Conservation (phyloP, 2,329 filamentous ascomycete species). For the Talaromyces sp. region DNA sequence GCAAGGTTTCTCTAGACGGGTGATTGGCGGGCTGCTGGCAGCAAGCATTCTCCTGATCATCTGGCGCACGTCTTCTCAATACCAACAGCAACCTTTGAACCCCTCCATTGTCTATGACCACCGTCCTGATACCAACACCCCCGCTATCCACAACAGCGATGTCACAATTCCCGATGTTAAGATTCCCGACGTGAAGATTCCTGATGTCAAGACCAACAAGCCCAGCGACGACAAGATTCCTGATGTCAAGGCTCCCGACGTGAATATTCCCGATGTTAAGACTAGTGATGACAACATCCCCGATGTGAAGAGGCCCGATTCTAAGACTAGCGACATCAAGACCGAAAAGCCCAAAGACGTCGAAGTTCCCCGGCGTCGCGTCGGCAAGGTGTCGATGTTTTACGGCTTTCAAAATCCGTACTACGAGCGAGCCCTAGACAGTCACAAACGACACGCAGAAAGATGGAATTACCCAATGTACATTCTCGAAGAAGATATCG, state of each 20-base stretch:
- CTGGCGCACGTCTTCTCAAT: constrained; percentile 8
- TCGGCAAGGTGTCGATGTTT: constrained; percentile 30
- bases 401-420: constrained; percentile 26
- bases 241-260: not conserved
- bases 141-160: not conserved
- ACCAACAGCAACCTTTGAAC: not conserved
- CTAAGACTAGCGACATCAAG: not conserved
- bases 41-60: constrained; percentile 7
- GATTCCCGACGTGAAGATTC: not conserved
- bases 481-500: constrained; percentile 27
- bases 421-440: constrained; percentile 31
- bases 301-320: not conserved
- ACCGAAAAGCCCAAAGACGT: not conserved
- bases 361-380: not conserved
- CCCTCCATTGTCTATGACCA: not conserved
- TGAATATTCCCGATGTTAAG: not conserved
- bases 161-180: not conserved
- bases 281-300: not conserved
- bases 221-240: no score
- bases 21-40: constrained; percentile 8
- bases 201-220: no score
- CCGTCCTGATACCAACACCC: not conserved
- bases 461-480: constrained; percentile 31
- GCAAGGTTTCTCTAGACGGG: constrained; percentile 10
- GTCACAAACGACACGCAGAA: constrained; percentile 28